Evolutionary conservation across 208 protist genomes (phyloP), one percentile per base, ranked within the genome.

Genomic region (Leishmania lainsoni): DNA sequence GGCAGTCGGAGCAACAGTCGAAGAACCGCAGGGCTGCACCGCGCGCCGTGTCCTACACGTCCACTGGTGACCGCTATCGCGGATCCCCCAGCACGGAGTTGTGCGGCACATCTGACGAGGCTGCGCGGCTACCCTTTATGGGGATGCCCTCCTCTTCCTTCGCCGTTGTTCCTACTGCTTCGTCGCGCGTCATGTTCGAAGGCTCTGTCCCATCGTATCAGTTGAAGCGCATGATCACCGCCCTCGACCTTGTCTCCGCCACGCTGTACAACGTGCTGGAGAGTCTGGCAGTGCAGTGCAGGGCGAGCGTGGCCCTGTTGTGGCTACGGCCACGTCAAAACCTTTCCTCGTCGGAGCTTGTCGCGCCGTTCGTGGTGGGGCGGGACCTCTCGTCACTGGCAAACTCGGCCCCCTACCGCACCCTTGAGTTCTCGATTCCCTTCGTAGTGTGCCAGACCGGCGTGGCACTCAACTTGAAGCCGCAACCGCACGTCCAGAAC

Each of bases 281-380:
- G 87, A 93, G 91, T 58, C 54, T 94, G 0, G 93, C 94, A n/a
- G 91, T 96, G 75, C 91, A 93, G 74, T 87, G 90, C 26, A 76
- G 94, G 35, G 89, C 89, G 12, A 87, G 90, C 29, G 91, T 90
- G 26, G 93, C 93, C 45, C 73, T 98, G 68, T 79, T 98, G 76
- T 98, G 94, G 93, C 66, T 98, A 52, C 87, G 89, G 14, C 92
- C 92, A 20, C 91, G 89, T 48, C 81, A 81, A 61, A 93, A 89
- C 20, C 85, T 90, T 42, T 85, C 95, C 5, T 93, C 93, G 9
- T 86, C 87, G 6, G 94, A 96, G 81, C 91, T 98, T 16, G 88
- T 98, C 26, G 93, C 93, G 26, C 94, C 94, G 22, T 98, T 98
- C 88, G 93, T 96, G 1, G 93, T 98, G 16, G 92, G 93, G 8